These are phyloP conservation scores for Gymnopilus junonius DNA, from an alignment of 768 basidiomycete species.

Conservation along the genomic window DNA sequence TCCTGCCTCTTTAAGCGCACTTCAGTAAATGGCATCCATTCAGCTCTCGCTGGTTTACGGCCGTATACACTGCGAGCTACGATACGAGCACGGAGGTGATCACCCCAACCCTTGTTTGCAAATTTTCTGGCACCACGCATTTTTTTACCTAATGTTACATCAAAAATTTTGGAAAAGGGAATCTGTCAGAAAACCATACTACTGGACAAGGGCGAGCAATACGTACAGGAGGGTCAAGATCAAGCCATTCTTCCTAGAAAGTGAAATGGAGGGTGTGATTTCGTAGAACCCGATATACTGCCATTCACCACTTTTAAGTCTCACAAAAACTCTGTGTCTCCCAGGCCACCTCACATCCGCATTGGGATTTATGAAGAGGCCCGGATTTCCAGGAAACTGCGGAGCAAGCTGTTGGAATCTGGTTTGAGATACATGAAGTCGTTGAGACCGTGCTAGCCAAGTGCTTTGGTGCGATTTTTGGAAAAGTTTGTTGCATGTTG, in stretches of 20 bases:
- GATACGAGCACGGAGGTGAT: slow-evolving; percentile 9
- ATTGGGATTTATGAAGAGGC: slow-evolving; percentile 25
- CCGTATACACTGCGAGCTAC: slow-evolving; percentile 10
- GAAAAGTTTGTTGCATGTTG: slow-evolving; percentile 21
- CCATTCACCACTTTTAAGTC: slow-evolving; percentile 33
- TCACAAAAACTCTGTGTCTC: slow-evolving; percentile 37
- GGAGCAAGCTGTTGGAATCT: slow-evolving; percentile 32
- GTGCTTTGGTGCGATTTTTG: slow-evolving; percentile 15
- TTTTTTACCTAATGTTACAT: slow-evolving; percentile 9
- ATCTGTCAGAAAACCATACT: not conserved
- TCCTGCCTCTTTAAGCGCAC: slow-evolving; percentile 10
- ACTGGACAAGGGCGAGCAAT: not conserved
- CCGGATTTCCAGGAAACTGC: slow-evolving; percentile 31
- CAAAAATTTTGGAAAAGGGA: not conserved
- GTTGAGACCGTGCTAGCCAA: slow-evolving; percentile 26
- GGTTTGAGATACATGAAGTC: slow-evolving; percentile 34
- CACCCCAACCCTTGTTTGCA: slow-evolving; percentile 14
- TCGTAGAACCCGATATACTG: slow-evolving; percentile 39
- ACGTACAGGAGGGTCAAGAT: slow-evolving; percentile 21
- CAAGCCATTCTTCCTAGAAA: slow-evolving; percentile 30
- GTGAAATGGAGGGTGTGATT: slow-evolving; percentile 41
- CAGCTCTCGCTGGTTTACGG: slow-evolving; percentile 8
- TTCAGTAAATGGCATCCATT: slow-evolving; percentile 6
- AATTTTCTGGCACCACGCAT: slow-evolving; percentile 16
- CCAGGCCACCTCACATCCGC: slow-evolving; percentile 22